Percentiles rank a stretch among this genome's conserved stretches.
Conservation (phyloP, 805 yeast genomes). For the Metschnikowia rubicola region DNA sequence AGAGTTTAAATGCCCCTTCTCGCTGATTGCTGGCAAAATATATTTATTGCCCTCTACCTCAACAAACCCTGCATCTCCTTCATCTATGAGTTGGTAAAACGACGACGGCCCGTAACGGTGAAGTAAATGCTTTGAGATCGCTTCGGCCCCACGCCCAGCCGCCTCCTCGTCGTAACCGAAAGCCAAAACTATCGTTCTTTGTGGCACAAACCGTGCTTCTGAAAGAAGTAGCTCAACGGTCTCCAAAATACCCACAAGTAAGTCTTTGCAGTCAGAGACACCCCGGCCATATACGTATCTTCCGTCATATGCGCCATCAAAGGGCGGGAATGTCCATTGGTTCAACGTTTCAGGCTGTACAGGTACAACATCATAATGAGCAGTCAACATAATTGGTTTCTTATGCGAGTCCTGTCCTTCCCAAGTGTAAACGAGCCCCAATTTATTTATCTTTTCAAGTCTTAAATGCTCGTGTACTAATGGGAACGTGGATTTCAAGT, state of each 20-base stretch:
- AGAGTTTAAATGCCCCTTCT: constrained; percentile 46
- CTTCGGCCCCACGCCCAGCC: constrained; percentile 38
- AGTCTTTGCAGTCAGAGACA: constrained; percentile 38
- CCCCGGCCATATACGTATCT: constrained; percentile 35
- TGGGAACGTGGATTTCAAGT: constrained; percentile 55
- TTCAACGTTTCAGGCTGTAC: constrained; percentile 53
- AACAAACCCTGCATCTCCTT: constrained; percentile 22
- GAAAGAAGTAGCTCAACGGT: constrained; percentile 31
- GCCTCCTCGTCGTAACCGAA: constrained; percentile 54
- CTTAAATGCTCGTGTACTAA: constrained; percentile 45
- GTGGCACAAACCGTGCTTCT: constrained; percentile 35
- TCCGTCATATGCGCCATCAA: constrained; percentile 58
- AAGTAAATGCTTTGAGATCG: constrained; percentile 32
- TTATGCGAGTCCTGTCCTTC: constrained; percentile 51
- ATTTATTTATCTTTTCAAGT: constrained; percentile 47
- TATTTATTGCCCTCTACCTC: constrained; percentile 25
- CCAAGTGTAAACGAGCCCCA: constrained; percentile 64
- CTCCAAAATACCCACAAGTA: constrained; percentile 42
- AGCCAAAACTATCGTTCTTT: constrained; percentile 43
- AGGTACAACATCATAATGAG: constrained; percentile 83
- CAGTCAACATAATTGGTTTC: constrained; percentile 67
- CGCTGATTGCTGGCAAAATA: constrained; percentile 41
- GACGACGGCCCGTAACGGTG: constrained; percentile 41
- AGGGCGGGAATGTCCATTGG: constrained; percentile 69
- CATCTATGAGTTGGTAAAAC: constrained; percentile 44